Conservation (phyloP, 768 basidiomycete species). For the Pulveroboletus sp. region DNA sequence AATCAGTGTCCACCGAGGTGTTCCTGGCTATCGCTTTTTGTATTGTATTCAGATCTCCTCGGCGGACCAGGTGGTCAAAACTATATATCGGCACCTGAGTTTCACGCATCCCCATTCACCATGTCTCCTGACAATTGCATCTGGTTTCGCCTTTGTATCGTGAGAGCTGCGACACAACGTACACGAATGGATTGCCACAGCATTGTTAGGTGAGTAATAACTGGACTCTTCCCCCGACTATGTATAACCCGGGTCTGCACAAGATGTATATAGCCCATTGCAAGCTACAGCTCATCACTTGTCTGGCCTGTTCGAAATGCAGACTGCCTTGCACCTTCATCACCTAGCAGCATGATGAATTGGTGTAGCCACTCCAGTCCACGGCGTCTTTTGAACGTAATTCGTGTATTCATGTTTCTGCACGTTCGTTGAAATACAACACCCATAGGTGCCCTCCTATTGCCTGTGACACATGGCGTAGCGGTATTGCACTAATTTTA, state of each 20-base stretch:
- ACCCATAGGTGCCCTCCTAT: neutral
- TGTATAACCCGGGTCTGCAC: neutral
- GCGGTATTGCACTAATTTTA: slow-evolving; percentile 41
- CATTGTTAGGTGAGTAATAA: neutral
- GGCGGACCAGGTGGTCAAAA: too few relatives aligned
- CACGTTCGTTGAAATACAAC: neutral
- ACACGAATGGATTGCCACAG: neutral
- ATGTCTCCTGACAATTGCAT: too few relatives aligned
- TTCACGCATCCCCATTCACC: neutral
- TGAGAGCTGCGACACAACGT: neutral
- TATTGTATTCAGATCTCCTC: neutral
- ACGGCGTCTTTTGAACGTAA: slow-evolving; percentile 17
- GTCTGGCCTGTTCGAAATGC: neutral
- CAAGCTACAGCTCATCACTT: neutral
- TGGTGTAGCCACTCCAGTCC: slow-evolving; percentile 8
- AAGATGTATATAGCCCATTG: neutral
- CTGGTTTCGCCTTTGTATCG: neutral
- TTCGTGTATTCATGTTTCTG: slow-evolving; percentile 4
- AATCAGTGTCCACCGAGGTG: neutral
- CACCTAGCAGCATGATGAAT: slow-evolving; percentile 7
- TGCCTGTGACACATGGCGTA: neutral
- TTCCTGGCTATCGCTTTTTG: neutral
- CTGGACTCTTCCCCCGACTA: neutral
- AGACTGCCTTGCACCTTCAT: slow-evolving; percentile 1
- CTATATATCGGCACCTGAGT: neutral